Percentiles rank a stretch among this genome's conserved stretches.
Conservation (phyloP, 257 asterid genomes). For the Solanum tacnaense region DNA sequence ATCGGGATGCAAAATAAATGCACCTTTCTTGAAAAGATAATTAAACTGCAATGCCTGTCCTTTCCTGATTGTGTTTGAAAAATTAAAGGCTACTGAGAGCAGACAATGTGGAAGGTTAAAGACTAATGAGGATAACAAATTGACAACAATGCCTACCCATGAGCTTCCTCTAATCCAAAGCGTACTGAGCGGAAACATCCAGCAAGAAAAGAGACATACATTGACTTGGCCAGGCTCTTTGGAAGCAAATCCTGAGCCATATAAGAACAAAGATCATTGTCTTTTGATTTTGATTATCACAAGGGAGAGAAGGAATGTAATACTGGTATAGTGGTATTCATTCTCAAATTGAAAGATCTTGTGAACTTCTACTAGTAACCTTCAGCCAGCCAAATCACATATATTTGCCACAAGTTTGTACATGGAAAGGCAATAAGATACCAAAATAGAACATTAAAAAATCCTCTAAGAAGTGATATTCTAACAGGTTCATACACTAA, state of each 20-base stretch:
- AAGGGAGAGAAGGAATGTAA: not conserved
- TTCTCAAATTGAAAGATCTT: not conserved
- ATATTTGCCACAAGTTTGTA: not conserved
- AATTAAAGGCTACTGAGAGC: not conserved
- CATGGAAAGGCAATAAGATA: not conserved
- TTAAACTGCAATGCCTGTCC: constrained; percentile 96
- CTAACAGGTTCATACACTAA: not conserved
- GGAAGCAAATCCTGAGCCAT: constrained; percentile 56
- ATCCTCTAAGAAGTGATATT: not conserved
- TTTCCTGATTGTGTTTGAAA: constrained; percentile 41
- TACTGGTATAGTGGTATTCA: not conserved
- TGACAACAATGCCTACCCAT: constrained; percentile 43
- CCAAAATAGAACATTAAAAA: not conserved
- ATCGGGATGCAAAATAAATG: constrained; percentile 43
- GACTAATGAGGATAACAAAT: not conserved
- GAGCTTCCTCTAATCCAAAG: constrained; percentile 93
- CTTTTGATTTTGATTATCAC: not conserved
- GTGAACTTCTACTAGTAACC: not conserved
- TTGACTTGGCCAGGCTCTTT: constrained; percentile 51
- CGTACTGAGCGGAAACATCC: constrained; percentile 96
- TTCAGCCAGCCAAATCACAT: not conserved
- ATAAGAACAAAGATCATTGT: not conserved
- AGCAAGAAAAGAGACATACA: constrained; percentile 93
- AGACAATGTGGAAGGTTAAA: not conserved
- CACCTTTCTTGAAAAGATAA: constrained; percentile 72